phyloP scores from a whole-genome alignment of 2,329 filamentous ascomycete species.

The Sporothrix dimorphospora region DNA sequence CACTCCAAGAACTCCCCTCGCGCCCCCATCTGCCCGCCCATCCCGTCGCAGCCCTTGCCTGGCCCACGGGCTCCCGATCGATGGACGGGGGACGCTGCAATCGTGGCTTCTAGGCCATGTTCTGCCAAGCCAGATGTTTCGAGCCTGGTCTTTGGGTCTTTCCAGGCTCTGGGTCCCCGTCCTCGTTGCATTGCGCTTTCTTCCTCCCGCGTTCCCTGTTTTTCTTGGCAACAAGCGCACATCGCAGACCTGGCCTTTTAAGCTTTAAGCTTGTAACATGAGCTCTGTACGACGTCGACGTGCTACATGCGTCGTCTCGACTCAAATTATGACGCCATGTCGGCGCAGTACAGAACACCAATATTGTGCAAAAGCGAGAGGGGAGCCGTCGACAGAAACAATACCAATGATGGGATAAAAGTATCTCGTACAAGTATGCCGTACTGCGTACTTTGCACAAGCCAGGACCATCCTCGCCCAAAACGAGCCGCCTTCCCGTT shows the following conservation, averaged over 20 bases:
- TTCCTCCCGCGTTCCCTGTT: constrained; percentile 13
- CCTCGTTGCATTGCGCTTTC: constrained; percentile 3
- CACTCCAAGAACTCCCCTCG: no score
- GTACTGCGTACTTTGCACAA: not conserved
- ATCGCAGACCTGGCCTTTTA: not conserved
- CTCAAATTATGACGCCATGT: not conserved
- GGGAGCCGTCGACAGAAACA: no score
- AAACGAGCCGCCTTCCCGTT: not conserved
- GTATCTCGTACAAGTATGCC: not conserved
- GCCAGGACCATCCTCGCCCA: not conserved
- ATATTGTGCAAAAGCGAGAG: no score
- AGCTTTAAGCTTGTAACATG: constrained; percentile 14
- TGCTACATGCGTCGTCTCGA: not conserved
- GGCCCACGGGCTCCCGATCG: constrained; percentile 19
- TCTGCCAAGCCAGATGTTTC: not conserved
- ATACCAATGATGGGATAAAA: no score
- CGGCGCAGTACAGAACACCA: not conserved
- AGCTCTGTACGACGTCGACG: not conserved
- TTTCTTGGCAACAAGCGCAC: constrained; percentile 8
- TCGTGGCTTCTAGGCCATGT: not conserved
- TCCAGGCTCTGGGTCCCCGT: not conserved
- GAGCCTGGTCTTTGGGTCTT: not conserved
- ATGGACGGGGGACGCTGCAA: not conserved
- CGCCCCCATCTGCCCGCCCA: not conserved
- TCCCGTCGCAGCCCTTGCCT: constrained; percentile 16